A percentile compares a stretch with the other conserved stretches of the same genome.
These are phyloP conservation scores for Acorus calamus DNA, from an alignment of 106 monocot species.

Conservation along the genomic window DNA sequence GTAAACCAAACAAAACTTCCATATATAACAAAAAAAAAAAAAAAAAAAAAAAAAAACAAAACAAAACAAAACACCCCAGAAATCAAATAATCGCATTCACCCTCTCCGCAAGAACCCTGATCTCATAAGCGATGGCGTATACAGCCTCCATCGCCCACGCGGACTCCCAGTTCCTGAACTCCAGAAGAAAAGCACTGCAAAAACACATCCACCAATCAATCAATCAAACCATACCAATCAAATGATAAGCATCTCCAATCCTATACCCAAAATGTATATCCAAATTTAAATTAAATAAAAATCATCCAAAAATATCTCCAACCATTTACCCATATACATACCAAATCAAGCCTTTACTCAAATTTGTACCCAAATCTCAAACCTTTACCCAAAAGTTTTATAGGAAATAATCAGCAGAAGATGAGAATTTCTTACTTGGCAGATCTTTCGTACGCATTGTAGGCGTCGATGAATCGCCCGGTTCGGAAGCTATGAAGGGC, in stretches of 20 bases:
- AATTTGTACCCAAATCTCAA: too few relatives aligned
- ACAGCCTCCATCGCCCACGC: conserved; percentile 78
- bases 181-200: conserved; percentile 77
- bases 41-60: neutral
- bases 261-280: too few relatives aligned
- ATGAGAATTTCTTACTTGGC: conserved; percentile 22
- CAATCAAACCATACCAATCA: too few relatives aligned
- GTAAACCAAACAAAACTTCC: neutral
- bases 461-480: conserved; percentile 41
- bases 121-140: conserved; percentile 57
- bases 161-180: conserved; percentile 95
- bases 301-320: too few relatives aligned
- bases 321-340: too few relatives aligned
- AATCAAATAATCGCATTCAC: conserved; percentile 7
- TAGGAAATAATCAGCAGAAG: neutral
- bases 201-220: too few relatives aligned
- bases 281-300: too few relatives aligned
- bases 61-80: neutral
- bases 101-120: conserved; percentile 72
- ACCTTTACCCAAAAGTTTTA: too few relatives aligned
- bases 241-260: too few relatives aligned
- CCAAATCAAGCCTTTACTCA: too few relatives aligned
- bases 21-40: neutral
- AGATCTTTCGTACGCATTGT: conserved; percentile 41
- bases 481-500: conserved; percentile 31